Base-by-base conservation (phyloP, 2,329 filamentous ascomycete genomes). In the Monosporascus cannonballus region DNA sequence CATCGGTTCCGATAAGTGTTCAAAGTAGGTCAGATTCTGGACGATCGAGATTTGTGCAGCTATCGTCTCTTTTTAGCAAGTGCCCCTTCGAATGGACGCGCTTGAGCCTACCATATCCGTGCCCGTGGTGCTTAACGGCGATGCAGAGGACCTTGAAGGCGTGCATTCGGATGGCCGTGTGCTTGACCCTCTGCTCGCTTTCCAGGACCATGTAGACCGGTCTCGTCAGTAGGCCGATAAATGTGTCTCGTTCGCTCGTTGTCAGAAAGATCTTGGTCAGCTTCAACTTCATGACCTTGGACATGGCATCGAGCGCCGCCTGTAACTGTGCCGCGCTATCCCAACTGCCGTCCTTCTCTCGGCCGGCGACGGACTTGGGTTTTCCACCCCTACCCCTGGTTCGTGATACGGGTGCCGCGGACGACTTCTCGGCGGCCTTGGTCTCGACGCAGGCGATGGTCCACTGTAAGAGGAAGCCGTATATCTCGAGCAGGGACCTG, bases 1-100 rank as follows among this genome's bases (percentile, higher is more conserved):
- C 94, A 99, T 99, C 1, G 94, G 94, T 66, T 99, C 94, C 0
- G 94, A 93, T n/a, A 99, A 75, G 70, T 99, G 94, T 72, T 99
- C 94, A 64, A 97, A 99, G 69, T 99, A 99, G 5, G 94, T 96
- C 60, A 99, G 74, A 67, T 94, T 97, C 70, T 99, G 94, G 51
- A 97, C 92, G 64, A 99, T 96, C 46, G 92, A 96, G 47, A 96
- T 97, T 78, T 99, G 94, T 2, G 94, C 94, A 49, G 89, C 90
- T 95, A 63, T 8, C 41, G 67, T 57, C 53, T 59, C 56, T 59
- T 55, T 62, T 62, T 22, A 58, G 54, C 18, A 47, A 22, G 22
- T 45, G 9, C 18, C 48, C 25, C 18, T 25, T 6, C 11, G 14
- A 9, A 34, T 34, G 39, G n/a, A 17, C 36, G 14, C 8, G 39